Base-by-base conservation (phyloP, 2,329 filamentous ascomycete genomes). In the Hymenotorrendiella dingleyae region DNA sequence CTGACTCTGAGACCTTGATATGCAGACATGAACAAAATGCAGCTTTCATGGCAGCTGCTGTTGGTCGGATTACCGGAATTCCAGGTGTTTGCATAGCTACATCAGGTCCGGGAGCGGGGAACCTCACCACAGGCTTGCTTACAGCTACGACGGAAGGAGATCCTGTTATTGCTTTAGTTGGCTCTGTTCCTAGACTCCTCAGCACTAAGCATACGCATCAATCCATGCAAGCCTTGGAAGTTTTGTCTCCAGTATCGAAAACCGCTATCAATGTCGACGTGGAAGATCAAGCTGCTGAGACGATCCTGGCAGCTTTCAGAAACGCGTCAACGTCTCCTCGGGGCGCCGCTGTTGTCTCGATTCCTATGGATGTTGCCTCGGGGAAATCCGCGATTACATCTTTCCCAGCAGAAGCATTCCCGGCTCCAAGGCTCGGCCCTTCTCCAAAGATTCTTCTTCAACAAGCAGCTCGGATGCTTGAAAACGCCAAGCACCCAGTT, bases 21-120 rank as follows among this genome's bases (percentile, higher is more conserved):
- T n/a, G n/a, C n/a, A 62, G 69, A 12, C 69, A 72, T 48, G 69
- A 72, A 51, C 69, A 72, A 43, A 72, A 72, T 51, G 69, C 69
- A 12, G 69, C 68, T 6, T 69, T 72, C 57, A 72, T 72, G 60
- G 69, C 69, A 16, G 67, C 67, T 2, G 69, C 67, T 0, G 58
- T 67, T 17, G 69, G 69, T 9, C 59, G 67, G 22, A 65, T 72
- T 44, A 71, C 68, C 1, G 69, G 68, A 14, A 57, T 58, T 3
- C 67, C 68, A 4, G 69, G 69, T 9, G 68, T 71, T 1, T 69
- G 64, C 53, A 66, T 71, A 34, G 69, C 66, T 14, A 72, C 69
- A 3, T 70, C 66, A 10, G 69, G 68, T 0, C 69, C 69, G 0
- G 69, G 69, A 11, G 69, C 68, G 2, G 66, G 64, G 32, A 72